These are phyloP conservation scores for Nothophytophthora sp. DNA, from an alignment of 352 stramenopile species.

Conservation along the genomic window DNA sequence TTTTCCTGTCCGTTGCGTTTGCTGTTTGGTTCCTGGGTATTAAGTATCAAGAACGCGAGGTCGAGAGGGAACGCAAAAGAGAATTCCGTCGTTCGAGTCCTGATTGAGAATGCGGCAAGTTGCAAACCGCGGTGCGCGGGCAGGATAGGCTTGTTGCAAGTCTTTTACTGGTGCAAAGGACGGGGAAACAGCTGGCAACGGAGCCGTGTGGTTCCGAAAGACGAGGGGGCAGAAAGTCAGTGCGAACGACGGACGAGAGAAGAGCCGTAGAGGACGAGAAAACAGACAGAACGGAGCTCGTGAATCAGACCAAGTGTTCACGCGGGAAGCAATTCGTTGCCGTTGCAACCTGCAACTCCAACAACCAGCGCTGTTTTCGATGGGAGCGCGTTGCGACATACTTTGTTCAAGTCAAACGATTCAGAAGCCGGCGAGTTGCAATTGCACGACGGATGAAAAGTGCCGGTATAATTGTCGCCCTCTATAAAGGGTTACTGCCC, in stretches of 20 bases:
- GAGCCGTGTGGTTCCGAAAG: conserved; percentile 1
- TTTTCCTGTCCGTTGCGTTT: conserved; percentile 20
- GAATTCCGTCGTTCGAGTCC: conserved; percentile 5
- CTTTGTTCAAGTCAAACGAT: no score
- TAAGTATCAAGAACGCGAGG: conserved; percentile 20
- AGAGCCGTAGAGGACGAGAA: conserved; percentile 2
- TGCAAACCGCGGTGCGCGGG: conserved; percentile 9
- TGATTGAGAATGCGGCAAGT: conserved; percentile 37
- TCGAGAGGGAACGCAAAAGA: neutral
- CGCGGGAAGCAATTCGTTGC: neutral
- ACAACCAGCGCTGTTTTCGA: no score
- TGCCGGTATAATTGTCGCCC: no score
- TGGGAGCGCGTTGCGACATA: no score
- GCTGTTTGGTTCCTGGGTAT: conserved; percentile 7
- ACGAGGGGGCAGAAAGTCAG: conserved; percentile 1
- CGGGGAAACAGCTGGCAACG: neutral
- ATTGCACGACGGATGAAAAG: no score
- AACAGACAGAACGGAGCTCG: neutral
- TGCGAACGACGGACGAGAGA: no score
- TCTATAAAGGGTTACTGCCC: no score
- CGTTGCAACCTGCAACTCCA: no score
- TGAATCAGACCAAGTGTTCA: conserved; percentile 3
- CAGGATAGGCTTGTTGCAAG: conserved; percentile 8
- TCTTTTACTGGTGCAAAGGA: conserved; percentile 13
- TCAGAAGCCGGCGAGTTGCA: no score